These are phyloP conservation scores for Aspergillus vadensis DNA, from an alignment of 2,329 filamentous ascomycete species.

Conservation along the genomic window DNA sequence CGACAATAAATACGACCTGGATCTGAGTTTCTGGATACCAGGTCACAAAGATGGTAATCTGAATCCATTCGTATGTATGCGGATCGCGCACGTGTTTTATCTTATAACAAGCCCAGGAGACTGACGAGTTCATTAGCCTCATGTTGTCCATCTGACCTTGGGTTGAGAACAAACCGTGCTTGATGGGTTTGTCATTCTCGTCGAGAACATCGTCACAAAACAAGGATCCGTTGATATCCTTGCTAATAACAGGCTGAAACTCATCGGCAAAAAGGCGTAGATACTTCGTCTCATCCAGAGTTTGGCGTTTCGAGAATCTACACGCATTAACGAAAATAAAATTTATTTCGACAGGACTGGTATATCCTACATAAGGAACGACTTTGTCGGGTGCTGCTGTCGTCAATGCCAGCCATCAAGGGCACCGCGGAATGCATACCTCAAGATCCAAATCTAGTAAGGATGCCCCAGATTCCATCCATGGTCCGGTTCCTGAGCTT, in stretches of 20 bases:
- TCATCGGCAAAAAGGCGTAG: background rate
- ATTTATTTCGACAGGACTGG: background rate
- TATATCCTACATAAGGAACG: background rate
- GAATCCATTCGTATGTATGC: conserved; percentile 22
- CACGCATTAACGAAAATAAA: background rate
- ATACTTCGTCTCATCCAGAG: background rate
- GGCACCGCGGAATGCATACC: background rate
- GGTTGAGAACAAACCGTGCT: background rate
- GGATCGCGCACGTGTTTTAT: conserved; percentile 21
- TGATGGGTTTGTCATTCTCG: background rate
- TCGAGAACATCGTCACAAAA: conserved; percentile 18
- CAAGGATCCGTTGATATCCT: conserved; percentile 26
- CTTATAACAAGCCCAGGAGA: conserved; percentile 29
- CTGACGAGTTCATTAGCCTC: conserved; percentile 7
- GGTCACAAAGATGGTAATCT: conserved; percentile 24
- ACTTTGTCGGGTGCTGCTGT: background rate
- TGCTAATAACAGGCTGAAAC: conserved; percentile 15
- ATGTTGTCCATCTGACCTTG: background rate
- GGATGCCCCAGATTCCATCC: background rate
- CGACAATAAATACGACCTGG: conserved; percentile 21
- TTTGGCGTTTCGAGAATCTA: background rate
- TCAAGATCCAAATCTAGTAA: background rate
- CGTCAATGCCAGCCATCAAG: background rate
- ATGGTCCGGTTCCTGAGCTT: background rate
- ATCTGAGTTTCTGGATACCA: conserved; percentile 16